A percentile compares a stretch with the other conserved stretches of the same genome.
These are phyloP conservation scores for Pseudoneurospora amorphoporcata DNA, from an alignment of 495 filamentous ascomycete genomes.

Conservation along the genomic window DNA sequence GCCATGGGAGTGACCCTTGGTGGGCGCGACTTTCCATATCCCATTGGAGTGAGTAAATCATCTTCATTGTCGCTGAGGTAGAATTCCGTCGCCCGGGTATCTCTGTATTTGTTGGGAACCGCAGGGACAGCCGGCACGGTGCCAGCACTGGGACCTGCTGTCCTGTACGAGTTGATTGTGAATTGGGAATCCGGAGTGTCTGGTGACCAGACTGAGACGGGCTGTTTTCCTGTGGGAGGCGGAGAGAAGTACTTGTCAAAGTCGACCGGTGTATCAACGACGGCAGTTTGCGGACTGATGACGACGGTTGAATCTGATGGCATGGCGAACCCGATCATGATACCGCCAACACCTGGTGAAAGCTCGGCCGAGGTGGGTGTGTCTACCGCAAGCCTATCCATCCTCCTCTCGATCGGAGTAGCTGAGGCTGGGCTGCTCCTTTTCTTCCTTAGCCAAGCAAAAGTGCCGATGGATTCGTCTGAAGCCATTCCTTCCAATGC, in stretches of 20 bases:
- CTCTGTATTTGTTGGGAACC: conserved; percentile 2
- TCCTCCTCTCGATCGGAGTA: conserved; percentile 15
- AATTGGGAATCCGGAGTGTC: conserved; percentile 24
- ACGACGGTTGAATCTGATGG: conserved; percentile 47
- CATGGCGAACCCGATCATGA: conserved; percentile 70
- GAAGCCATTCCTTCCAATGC: conserved; percentile 35
- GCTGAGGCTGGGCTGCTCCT: conserved; percentile 8
- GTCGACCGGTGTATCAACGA: conserved; percentile 30
- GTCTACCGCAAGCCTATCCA: conserved; percentile 12
- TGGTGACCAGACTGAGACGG: conserved; percentile 54
- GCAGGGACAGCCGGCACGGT: conserved; percentile 3
- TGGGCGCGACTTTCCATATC: conserved; percentile 1
- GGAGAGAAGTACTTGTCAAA: conserved; percentile 24
- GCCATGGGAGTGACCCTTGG: conserved; percentile 3
- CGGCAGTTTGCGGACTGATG: conserved; percentile 42
- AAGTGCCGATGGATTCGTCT: conserved; percentile 31
- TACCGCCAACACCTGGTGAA: conserved; percentile 64
- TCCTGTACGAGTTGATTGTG: neutral
- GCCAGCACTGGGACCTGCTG: neutral
- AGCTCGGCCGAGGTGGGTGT: conserved; percentile 38
- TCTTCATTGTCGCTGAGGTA: neutral
- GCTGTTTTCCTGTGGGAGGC: conserved; percentile 34
- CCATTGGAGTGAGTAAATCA: neutral
- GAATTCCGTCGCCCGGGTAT: neutral
- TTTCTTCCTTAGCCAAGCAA: conserved; percentile 34